Evolutionary conservation across 23 red algal species (phyloP), one percentile per base, ranked within the genome.

Genomic region (Pyropia yezoensis): DNA sequence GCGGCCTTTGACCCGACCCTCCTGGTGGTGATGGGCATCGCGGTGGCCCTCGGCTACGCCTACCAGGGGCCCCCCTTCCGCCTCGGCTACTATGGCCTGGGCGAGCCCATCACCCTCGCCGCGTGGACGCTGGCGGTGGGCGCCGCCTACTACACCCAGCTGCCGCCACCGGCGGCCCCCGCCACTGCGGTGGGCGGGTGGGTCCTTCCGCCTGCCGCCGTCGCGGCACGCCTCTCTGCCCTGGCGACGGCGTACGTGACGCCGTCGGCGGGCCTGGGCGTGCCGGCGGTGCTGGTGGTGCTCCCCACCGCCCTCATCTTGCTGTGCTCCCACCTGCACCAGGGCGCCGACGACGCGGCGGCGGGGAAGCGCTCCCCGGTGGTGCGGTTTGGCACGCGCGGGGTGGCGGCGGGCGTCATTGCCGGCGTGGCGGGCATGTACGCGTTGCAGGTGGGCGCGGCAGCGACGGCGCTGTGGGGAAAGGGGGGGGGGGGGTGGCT

Each of bases 41-140:
- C 85, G 0, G 85, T 90, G 1, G 57, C 50, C 19, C 64, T 24
- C 6, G 85, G 76, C 33, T 90, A 81, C 26, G 59, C 61, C 11
- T 90, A 90, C 61, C 85, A 90, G 49, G 75, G 75, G 20, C 85
- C 85, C 14, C 85, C 85, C 34, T 90, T 90, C 30, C 85, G 85
- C 14, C 76, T 90, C 8, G 52, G 75, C 19, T 81, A 90, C 60
- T 59, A 75, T 20, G 85, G 85, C 12, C 63, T 90, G 17, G 85
- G 85, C 39, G 85, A 90, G 69, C 61, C 70, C 16, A 63, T 90
- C 39, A 65, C 54, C 53, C 79, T 90, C 67, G 25, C 61, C 18
- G 24, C 75, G 13, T 90, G 64, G 64, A 54, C 52, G n/a, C 65
- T 80, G 17, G 47, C 33, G 15, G 61, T 62, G 3, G 24, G 22